Evolutionary conservation across 345 rosid genomes (phyloP).

Genomic region (Sapria himalayana): DNA sequence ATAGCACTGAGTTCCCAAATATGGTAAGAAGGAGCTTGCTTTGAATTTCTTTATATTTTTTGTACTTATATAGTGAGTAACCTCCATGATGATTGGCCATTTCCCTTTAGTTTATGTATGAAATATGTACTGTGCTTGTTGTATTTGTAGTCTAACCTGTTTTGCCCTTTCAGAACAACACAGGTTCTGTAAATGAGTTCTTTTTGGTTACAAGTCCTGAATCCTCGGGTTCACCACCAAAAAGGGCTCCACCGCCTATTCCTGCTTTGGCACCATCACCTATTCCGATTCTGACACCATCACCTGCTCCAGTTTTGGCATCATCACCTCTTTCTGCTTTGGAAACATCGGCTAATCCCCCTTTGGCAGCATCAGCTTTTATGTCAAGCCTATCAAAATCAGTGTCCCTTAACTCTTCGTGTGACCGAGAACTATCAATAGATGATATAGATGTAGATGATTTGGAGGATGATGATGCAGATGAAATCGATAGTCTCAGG

Average conservation of each 20-base stretch:
- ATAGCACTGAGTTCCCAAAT: conserved; percentile 55
- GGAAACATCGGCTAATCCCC: conserved; percentile 19
- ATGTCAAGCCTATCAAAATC: conserved; percentile 31
- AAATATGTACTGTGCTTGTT: not conserved
- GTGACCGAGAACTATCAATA: conserved; percentile 63
- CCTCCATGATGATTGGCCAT: not conserved
- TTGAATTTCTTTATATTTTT: not conserved
- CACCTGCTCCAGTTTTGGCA: conserved; percentile 18
- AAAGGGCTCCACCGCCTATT: conserved; percentile 61
- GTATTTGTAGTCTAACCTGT: conserved; percentile 1
- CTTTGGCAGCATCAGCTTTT: conserved; percentile 18
- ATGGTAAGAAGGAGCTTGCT: conserved; percentile 27
- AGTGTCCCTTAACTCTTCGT: conserved; percentile 52
- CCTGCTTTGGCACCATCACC: conserved; percentile 21
- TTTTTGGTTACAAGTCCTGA: conserved; percentile 71
- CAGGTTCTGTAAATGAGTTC: conserved; percentile 61
- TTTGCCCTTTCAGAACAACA: conserved; percentile 33
- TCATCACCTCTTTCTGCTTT: conserved; percentile 18
- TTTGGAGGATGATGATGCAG: conserved; percentile 54
- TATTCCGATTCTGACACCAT: conserved; percentile 18
- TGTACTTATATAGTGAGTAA: not conserved
- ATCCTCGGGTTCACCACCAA: conserved; percentile 84
- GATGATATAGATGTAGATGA: conserved; percentile 99
- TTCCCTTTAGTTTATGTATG: not conserved
- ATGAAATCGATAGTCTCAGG: conserved; percentile 44